Conservation (phyloP, 371 early-diverging fungal genomes). For the Chytridiales sp. region DNA sequence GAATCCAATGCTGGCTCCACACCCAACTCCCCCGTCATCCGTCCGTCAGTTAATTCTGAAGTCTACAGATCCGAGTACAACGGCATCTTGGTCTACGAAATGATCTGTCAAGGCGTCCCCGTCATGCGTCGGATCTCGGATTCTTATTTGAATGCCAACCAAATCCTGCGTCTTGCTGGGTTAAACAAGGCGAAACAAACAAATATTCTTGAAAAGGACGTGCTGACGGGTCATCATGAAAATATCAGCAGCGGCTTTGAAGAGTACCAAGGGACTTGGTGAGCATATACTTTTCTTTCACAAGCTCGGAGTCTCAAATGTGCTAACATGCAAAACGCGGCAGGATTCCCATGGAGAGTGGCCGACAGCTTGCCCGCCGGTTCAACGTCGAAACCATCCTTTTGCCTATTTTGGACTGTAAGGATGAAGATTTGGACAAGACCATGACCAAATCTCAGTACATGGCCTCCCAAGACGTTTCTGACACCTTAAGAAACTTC, state of each 20-base stretch:
- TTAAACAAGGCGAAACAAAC: constrained; percentile 45
- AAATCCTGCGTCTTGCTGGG: constrained; percentile 50
- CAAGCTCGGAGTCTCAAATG: neutral
- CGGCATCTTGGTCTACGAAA: constrained; percentile 46
- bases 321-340: neutral
- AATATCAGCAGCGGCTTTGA: constrained; percentile 55
- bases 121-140: constrained; percentile 47
- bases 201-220: constrained; percentile 48
- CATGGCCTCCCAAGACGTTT: no score
- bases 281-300: constrained; percentile 14
- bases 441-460: constrained; percentile 19
- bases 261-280: constrained; percentile 54
- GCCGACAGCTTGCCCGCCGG: constrained; percentile 27
- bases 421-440: constrained; percentile 20
- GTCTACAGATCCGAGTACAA: constrained; percentile 40
- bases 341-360: constrained; percentile 37
- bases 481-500: no score
- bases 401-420: constrained; percentile 35
- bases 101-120: constrained; percentile 34
- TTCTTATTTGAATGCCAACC: constrained; percentile 48
- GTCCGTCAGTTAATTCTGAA: no score
- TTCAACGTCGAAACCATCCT: constrained; percentile 37
- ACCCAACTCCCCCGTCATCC: no score
- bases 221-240: constrained; percentile 38
- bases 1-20: no score